Evolutionary conservation across 2,329 filamentous ascomycete genomes (phyloP).

Genomic region (Xylaria arbuscula): DNA sequence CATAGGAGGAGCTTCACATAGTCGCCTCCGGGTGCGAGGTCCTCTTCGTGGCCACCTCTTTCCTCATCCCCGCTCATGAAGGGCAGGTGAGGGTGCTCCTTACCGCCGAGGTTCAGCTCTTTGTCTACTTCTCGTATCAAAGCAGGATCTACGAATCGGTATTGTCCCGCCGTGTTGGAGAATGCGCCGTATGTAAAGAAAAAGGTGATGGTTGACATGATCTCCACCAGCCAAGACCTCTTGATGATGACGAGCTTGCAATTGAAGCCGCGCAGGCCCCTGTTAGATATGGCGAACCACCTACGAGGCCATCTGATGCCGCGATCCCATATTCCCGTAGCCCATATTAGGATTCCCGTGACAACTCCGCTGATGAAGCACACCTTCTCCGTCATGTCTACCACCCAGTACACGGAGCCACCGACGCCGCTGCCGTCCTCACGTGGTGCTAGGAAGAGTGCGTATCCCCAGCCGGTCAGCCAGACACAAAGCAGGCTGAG

Average conservation of each 20-base stretch:
- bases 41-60: conserved; percentile 81
- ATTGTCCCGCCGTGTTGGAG: conserved; percentile 75
- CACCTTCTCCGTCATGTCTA: conserved; percentile 90
- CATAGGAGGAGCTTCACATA: conserved; percentile 90
- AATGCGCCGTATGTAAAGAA: conserved; percentile 81
- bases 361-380: conserved; percentile 91
- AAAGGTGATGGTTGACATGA: conserved; percentile 77
- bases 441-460: conserved; percentile 92
- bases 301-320: conserved; percentile 93
- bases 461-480: conserved; percentile 87
- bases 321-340: conserved; percentile 94
- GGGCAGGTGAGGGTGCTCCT: conserved; percentile 55
- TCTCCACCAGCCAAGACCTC: conserved; percentile 83
- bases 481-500: conserved; percentile 81
- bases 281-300: conserved; percentile 90
- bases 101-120: conserved; percentile 62
- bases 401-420: conserved; percentile 94
- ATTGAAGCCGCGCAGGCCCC: conserved; percentile 91
- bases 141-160: conserved; percentile 78
- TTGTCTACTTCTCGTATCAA: conserved; percentile 70
- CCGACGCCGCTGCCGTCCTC: conserved; percentile 93
- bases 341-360: conserved; percentile 89
- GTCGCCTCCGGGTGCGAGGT: conserved; percentile 89
- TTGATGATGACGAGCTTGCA: conserved; percentile 93
- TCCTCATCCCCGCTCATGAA: conserved; percentile 65